A percentile compares a stretch with the other conserved stretches of the same genome.
Conservation (phyloP, 2,329 filamentous ascomycete species). For the Coleophoma cylindrospora region DNA sequence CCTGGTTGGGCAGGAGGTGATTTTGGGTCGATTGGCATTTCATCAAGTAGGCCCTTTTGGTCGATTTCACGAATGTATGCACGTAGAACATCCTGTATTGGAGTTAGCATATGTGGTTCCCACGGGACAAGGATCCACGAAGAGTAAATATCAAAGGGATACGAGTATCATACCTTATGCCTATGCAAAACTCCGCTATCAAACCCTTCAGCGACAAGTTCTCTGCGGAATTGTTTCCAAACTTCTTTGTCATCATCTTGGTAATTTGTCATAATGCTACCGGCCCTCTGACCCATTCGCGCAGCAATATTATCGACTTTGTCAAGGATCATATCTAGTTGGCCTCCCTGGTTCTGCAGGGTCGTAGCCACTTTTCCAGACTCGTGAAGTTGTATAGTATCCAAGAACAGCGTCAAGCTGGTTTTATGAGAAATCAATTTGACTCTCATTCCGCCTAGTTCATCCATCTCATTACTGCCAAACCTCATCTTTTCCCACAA, state of each 20-base stretch:
- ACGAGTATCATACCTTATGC: constrained; percentile 45
- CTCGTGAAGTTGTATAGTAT: constrained; percentile 50
- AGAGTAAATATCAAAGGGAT: background rate
- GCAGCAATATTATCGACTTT: constrained; percentile 54
- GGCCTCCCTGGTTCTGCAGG: constrained; percentile 21
- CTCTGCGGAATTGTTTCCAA: constrained; percentile 54
- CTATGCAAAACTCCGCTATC: constrained; percentile 47
- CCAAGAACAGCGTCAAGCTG: constrained; percentile 50
- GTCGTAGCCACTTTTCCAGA: constrained; percentile 32
- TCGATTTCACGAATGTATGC: constrained; percentile 58
- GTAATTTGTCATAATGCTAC: constrained; percentile 25
- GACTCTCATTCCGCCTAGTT: constrained; percentile 22
- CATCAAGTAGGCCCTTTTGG: constrained; percentile 48
- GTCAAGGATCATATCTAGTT: constrained; percentile 50
- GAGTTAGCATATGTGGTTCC: background rate
- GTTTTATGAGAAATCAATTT: constrained; percentile 48
- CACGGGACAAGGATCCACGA: too few relatives aligned
- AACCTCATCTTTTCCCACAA: constrained; percentile 22
- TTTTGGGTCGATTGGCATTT: constrained; percentile 27
- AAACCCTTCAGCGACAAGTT: constrained; percentile 54
- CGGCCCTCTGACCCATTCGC: constrained; percentile 40
- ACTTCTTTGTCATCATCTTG: constrained; percentile 44
- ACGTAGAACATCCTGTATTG: constrained; percentile 47
- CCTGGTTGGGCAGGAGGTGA: constrained; percentile 24
- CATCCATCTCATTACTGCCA: constrained; percentile 26